Evolutionary conservation across 2,329 filamentous ascomycete genomes (phyloP).

Genomic region (Pseudocercospora musae): DNA sequence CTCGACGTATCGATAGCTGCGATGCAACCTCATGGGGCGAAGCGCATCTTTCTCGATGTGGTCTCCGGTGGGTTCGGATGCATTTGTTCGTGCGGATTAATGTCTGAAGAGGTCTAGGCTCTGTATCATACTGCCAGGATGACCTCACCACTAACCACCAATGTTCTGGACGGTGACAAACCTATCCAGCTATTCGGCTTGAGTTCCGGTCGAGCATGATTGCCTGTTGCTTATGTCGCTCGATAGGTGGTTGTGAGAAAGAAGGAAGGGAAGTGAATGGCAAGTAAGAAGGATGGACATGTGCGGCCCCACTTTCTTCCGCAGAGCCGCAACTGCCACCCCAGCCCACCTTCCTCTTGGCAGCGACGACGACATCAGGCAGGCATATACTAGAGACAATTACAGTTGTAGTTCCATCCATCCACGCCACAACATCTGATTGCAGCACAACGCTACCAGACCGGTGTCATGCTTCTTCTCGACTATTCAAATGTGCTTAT

Average conservation of each 20-base stretch:
- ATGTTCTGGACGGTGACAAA: too few relatives aligned
- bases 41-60: too few relatives aligned
- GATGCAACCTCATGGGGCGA: too few relatives aligned
- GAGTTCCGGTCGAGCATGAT: background rate
- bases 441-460: background rate
- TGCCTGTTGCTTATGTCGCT: background rate
- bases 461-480: constrained; percentile 72
- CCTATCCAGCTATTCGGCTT: background rate
- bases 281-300: background rate
- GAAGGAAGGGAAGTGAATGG: background rate
- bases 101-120: too few relatives aligned
- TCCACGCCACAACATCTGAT: background rate
- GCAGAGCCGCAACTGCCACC: background rate
- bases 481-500: constrained; percentile 99
- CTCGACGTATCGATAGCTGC: too few relatives aligned
- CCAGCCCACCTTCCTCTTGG: background rate
- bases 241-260: background rate
- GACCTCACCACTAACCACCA: too few relatives aligned
- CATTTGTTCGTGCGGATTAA: too few relatives aligned
- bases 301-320: background rate
- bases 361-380: constrained; percentile 1
- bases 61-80: too few relatives aligned
- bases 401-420: background rate
- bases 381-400: background rate
- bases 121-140: too few relatives aligned